Conservation (phyloP, 2,329 filamentous ascomycete species). For the Hortaea sp. region DNA sequence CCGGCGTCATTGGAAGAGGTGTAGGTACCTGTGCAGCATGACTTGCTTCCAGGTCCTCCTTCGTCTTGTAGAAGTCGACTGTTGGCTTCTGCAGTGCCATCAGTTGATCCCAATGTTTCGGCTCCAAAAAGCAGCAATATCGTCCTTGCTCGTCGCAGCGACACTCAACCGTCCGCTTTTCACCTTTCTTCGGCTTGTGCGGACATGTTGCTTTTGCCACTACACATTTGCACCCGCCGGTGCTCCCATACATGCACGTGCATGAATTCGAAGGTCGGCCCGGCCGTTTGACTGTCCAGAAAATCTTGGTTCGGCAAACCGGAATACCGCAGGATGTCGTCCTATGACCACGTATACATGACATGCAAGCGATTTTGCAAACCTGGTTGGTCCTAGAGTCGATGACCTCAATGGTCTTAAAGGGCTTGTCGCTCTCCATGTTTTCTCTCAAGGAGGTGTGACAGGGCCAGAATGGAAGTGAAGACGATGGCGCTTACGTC, state of each 20-base stretch:
- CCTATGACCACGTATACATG: conserved; percentile 26
- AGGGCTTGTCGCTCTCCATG: conserved; percentile 22
- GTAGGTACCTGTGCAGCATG: conserved; percentile 6
- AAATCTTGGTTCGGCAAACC: conserved; percentile 25
- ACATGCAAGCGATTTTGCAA: conserved; percentile 27
- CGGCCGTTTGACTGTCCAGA: conserved; percentile 27
- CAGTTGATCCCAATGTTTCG: conserved; percentile 22
- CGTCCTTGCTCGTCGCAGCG: conserved; percentile 25
- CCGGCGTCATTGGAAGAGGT: conserved; percentile 10
- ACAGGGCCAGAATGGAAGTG: background rate
- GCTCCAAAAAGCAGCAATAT: conserved; percentile 24
- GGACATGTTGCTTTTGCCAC: conserved; percentile 21
- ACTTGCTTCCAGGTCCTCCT: conserved; percentile 18
- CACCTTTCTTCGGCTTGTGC: conserved; percentile 25
- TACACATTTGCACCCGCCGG: conserved; percentile 25
- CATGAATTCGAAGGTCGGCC: conserved; percentile 25
- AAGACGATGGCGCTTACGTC: conserved; percentile 1
- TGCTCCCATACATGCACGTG: conserved; percentile 22
- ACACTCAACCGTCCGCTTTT: conserved; percentile 24
- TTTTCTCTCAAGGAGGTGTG: background rate
- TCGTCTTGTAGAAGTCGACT: conserved; percentile 19
- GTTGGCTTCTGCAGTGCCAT: conserved; percentile 19
- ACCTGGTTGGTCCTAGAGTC: conserved; percentile 21
- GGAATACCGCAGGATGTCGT: conserved; percentile 26
- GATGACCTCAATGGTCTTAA: conserved; percentile 27